These are phyloP conservation scores for Penicillium malachiteum DNA, from an alignment of 495 filamentous ascomycete species.

Conservation along the genomic window DNA sequence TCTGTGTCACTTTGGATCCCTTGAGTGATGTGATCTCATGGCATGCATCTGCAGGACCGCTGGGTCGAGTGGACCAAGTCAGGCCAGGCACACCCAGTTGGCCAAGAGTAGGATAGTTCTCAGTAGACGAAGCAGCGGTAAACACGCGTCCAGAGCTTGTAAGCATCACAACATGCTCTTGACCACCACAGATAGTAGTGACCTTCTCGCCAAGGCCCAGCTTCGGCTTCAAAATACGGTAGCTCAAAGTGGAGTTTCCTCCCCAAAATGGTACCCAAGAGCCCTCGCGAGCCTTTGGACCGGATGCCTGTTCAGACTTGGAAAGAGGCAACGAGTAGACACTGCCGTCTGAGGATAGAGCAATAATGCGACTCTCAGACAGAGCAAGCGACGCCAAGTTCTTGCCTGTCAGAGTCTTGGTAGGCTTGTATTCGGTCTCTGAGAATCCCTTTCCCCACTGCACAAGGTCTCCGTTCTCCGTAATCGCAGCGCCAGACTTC, in stretches of 20 bases:
- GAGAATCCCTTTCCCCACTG: conserved; percentile 88
- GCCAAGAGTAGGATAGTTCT: conserved; percentile 74
- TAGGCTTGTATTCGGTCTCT: conserved; percentile 54
- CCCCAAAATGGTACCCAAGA: conserved; percentile 80
- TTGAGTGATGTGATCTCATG: conserved; percentile 70
- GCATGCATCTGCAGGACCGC: conserved; percentile 73
- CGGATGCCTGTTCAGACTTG: conserved; percentile 61
- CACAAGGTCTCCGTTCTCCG: conserved; percentile 82
- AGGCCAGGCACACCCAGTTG: conserved; percentile 85
- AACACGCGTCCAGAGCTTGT: conserved; percentile 87
- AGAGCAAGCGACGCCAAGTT: conserved; percentile 68
- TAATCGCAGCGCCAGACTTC: conserved; percentile 83
- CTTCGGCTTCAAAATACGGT: conserved; percentile 67
- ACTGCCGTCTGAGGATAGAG: conserved; percentile 69
- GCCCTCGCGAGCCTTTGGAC: conserved; percentile 58
- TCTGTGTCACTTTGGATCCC: conserved; percentile 61
- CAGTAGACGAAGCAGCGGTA: conserved; percentile 73
- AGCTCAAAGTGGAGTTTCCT: conserved; percentile 59
- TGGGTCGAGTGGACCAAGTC: conserved; percentile 73
- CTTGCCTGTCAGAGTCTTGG: conserved; percentile 76
- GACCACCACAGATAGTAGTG: conserved; percentile 67
- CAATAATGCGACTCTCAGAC: conserved; percentile 80
- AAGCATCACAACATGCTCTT: conserved; percentile 81
- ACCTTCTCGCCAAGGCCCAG: conserved; percentile 75
- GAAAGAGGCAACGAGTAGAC: conserved; percentile 88